These are phyloP conservation scores for Mediolabrus comicus DNA, from an alignment of 108 stramenopile genomes.

Conservation along the genomic window DNA sequence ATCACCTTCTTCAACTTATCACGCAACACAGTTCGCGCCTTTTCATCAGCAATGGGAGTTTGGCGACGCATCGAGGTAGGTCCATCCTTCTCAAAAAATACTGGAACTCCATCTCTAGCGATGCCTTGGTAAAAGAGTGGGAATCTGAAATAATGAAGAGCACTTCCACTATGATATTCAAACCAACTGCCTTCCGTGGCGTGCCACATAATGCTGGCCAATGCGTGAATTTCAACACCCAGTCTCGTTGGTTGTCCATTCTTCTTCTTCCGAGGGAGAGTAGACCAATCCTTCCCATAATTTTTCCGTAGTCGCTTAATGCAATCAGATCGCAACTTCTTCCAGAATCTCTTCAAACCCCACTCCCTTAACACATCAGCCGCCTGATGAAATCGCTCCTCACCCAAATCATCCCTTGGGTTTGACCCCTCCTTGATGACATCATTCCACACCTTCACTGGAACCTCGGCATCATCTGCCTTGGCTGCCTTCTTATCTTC, in stretches of 20 bases:
- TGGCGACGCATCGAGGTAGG: not conserved
- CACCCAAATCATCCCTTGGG: not conserved
- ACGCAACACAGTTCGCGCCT: not conserved
- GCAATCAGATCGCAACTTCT: not conserved
- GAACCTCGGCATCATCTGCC: constrained; percentile 11
- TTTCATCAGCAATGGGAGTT: not conserved
- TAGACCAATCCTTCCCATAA: not conserved
- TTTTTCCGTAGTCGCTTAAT: not conserved
- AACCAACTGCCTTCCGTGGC: not conserved
- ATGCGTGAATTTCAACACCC: not conserved
- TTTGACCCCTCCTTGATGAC: not conserved
- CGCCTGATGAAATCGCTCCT: not conserved
- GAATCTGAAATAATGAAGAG: constrained; percentile 6
- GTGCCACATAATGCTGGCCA: constrained; percentile 6
- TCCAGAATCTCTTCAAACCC: not conserved
- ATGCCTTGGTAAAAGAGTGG: constrained; percentile 1
- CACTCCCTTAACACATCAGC: not conserved
- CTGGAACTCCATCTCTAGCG: not conserved
- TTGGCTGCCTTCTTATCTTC: constrained; percentile 3
- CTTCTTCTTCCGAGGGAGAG: not conserved
- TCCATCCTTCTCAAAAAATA: constrained; percentile 11
- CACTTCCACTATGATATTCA: constrained; percentile 4
- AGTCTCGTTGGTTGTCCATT: not conserved
- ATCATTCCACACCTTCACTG: constrained; percentile 12
- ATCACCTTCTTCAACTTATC: not conserved